These are phyloP conservation scores for Trypethelium eluteriae DNA, from an alignment of 495 filamentous ascomycete species.

Conservation along the genomic window DNA sequence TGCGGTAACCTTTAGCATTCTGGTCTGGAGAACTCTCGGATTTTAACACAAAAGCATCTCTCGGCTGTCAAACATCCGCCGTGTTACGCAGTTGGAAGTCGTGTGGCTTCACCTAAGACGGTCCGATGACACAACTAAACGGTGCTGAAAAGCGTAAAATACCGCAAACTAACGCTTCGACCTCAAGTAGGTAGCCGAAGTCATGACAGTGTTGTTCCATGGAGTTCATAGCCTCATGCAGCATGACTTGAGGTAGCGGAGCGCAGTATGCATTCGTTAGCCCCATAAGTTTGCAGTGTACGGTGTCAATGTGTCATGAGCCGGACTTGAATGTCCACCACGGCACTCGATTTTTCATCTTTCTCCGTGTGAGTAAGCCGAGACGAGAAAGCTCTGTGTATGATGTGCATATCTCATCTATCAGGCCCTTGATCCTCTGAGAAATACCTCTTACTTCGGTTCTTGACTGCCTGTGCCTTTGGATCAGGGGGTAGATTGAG, in stretches of 20 bases:
- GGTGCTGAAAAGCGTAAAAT: background rate
- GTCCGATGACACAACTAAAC: too few species aligned
- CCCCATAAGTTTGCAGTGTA: background rate
- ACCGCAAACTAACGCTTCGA: background rate
- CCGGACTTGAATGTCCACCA: background rate
- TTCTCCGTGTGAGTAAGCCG: background rate
- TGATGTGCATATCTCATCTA: background rate
- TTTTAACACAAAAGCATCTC: too few species aligned
- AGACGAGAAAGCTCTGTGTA: background rate
- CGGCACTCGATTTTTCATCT: background rate
- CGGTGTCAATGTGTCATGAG: background rate
- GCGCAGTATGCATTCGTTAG: too few species aligned
- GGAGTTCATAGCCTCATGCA: too few species aligned
- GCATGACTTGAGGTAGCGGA: too few species aligned
- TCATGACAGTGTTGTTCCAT: background rate
- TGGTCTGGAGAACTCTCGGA: too few species aligned
- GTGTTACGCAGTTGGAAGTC: too few species aligned
- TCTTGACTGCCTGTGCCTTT: conserved; percentile 61
- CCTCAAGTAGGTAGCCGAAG: background rate
- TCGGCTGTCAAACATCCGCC: too few species aligned
- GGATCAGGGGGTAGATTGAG: conserved; percentile 67
- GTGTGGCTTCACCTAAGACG: too few species aligned
- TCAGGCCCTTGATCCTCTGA: conserved; percentile 47
- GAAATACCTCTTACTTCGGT: conserved; percentile 75
- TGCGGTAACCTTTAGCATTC: too few species aligned